phyloP scores from a whole-genome alignment of 768 basidiomycete genomes.

The Hemileccinum rubropunctum region DNA sequence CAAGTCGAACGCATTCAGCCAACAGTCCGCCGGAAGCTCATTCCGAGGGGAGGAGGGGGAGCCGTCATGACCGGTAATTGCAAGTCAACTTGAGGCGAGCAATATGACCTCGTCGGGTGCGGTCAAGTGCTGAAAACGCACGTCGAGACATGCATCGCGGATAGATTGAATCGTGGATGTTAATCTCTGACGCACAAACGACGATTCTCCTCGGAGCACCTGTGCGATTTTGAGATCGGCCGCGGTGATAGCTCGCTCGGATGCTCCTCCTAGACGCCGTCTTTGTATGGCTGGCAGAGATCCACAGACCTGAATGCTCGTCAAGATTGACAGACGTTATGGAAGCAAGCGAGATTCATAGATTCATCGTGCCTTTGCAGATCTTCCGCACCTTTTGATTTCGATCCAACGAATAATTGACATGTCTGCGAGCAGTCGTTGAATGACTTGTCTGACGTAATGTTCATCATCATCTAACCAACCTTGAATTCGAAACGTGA shows the following conservation, averaged over 20 bases:
- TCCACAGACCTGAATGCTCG: slow-evolving; percentile 18
- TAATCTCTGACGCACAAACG: slow-evolving; percentile 17
- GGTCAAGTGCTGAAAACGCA: too few relatives aligned
- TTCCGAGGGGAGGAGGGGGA: slow-evolving; percentile 1
- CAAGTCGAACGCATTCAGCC: too few relatives aligned
- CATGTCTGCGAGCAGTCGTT: too few relatives aligned
- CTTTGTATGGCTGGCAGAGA: slow-evolving; percentile 12
- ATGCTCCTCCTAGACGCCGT: slow-evolving; percentile 16
- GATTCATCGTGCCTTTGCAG: slow-evolving; percentile 23
- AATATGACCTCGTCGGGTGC: slow-evolving; percentile 25
- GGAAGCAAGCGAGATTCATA: slow-evolving; percentile 20
- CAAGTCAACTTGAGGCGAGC: background rate
- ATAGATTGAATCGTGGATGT: slow-evolving; percentile 19
- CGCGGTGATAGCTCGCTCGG: slow-evolving; percentile 30
- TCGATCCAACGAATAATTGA: too few relatives aligned
- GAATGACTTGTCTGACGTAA: too few relatives aligned
- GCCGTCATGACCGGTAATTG: slow-evolving; percentile 8
- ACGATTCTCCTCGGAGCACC: slow-evolving; percentile 27
- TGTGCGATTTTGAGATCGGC: slow-evolving; percentile 21
- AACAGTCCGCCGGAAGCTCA: too few relatives aligned
- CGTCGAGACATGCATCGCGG: slow-evolving; percentile 7
- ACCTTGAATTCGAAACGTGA: too few relatives aligned
- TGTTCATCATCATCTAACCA: too few relatives aligned
- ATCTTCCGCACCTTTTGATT: slow-evolving; percentile 18
- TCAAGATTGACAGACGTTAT: slow-evolving; percentile 23